Evolutionary conservation across 75 land plant species (phyloP).

Genomic region (Cunninghamia lanceolata): DNA sequence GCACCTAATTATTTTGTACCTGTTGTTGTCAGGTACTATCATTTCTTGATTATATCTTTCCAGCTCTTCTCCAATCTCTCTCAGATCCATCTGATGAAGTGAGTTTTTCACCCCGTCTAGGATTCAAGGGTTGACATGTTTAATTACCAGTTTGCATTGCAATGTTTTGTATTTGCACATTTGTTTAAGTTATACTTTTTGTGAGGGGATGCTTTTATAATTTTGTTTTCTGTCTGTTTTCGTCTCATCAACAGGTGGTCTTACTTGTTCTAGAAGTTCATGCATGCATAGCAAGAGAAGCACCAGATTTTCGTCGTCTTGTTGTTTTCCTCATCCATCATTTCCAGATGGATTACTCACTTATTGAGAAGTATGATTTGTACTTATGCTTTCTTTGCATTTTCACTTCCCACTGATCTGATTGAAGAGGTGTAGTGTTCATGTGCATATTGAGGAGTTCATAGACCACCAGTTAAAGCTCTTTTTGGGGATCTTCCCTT

Average conservation of each 20-base stretch:
- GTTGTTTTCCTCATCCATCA: constrained; percentile 73
- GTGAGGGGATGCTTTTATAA: background rate
- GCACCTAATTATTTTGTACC: background rate
- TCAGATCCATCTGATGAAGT: constrained; percentile 98
- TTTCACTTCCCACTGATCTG: constrained; percentile 2
- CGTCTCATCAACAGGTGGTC: constrained; percentile 64
- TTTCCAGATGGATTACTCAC: constrained; percentile 65
- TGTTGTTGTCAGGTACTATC: constrained; percentile 66
- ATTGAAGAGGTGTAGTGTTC: background rate
- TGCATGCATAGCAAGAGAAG: constrained; percentile 93
- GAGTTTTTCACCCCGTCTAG: constrained; percentile 1
- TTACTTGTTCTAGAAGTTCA: constrained; percentile 89
- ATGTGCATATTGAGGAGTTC: background rate
- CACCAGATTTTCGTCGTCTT: constrained; percentile 69
- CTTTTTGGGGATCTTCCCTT: background rate
- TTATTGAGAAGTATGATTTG: constrained; percentile 79
- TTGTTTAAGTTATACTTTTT: constrained; percentile 6
- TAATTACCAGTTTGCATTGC: background rate
- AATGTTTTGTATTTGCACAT: background rate
- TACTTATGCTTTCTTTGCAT: background rate
- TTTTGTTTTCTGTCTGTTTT: constrained; percentile 7
- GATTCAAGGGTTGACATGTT: background rate
- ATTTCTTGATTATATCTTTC: constrained; percentile 73
- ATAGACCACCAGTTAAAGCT: background rate
- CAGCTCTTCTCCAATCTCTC: constrained; percentile 68